A percentile compares a stretch with the other conserved stretches of the same genome.
phyloP scores from a whole-genome alignment of 148 eudicot species.

The Silene uniflora region DNA sequence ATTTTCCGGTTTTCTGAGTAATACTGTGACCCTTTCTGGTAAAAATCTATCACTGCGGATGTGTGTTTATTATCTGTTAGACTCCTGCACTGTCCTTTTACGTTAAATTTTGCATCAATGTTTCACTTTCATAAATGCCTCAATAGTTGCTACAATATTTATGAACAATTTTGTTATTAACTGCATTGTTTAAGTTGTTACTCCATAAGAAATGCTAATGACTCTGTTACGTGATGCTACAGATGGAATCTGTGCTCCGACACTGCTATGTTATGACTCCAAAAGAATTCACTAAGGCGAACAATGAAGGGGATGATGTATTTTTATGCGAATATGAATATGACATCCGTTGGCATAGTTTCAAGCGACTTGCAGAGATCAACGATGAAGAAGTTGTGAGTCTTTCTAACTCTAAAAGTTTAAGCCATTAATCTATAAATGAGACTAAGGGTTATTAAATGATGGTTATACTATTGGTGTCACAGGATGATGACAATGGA shows the following conservation, averaged over 20 bases:
- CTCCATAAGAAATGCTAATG: not conserved
- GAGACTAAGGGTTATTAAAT: slow-evolving; percentile 17
- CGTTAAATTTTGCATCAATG: no score
- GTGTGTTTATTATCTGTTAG: not conserved
- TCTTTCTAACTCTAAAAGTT: slow-evolving; percentile 1
- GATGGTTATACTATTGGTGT: slow-evolving; percentile 22
- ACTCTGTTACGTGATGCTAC: slow-evolving; percentile 21
- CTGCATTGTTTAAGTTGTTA: no score
- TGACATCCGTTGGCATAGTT: slow-evolving; percentile 81
- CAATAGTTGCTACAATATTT: not conserved
- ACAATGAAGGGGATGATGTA: slow-evolving; percentile 88
- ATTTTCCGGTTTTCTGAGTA: no score
- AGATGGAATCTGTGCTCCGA: slow-evolving; percentile 93
- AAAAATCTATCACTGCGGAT: not conserved
- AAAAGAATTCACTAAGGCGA: slow-evolving; percentile 63
- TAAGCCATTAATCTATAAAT: not conserved
- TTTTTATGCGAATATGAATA: slow-evolving; percentile 94
- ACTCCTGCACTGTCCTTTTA: no score
- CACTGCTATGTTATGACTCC: slow-evolving; percentile 87
- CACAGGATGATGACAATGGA: slow-evolving; percentile 59
- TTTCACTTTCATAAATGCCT: not conserved
- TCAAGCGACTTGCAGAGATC: slow-evolving; percentile 86
- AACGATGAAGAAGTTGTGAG: slow-evolving; percentile 60
- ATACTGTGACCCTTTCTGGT: no score
- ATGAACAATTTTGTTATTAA: not conserved